phyloP scores from a whole-genome alignment of 441 rosid genomes.

The Pelargonium myrrhifolium region DNA sequence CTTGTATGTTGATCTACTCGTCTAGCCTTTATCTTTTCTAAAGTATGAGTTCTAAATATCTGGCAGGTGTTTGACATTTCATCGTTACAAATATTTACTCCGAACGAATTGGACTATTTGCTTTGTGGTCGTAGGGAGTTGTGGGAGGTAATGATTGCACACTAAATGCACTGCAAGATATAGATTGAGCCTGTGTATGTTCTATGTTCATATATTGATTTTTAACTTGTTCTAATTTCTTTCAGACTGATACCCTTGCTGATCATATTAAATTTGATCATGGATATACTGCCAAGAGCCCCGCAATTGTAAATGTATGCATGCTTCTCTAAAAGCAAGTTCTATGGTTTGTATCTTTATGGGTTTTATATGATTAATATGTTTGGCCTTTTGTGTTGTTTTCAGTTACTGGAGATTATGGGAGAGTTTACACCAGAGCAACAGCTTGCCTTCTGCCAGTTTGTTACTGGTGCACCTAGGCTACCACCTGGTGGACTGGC shows the following conservation, averaged over 20 bases:
- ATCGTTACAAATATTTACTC: constrained; percentile 87
- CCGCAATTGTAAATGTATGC: constrained; percentile 70
- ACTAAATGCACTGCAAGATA: neutral
- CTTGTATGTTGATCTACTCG: too few species aligned
- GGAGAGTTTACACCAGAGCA: constrained; percentile 95
- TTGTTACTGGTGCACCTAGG: constrained; percentile 99
- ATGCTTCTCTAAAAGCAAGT: constrained; percentile 11
- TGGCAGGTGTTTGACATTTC: constrained; percentile 87
- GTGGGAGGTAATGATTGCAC: constrained; percentile 18
- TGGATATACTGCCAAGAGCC: constrained; percentile 96
- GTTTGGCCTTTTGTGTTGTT: constrained; percentile 13
- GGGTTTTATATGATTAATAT: neutral
- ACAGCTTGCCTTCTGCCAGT: constrained; percentile 96
- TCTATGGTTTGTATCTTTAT: neutral
- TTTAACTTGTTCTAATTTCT: constrained; percentile 1
- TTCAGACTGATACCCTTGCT: constrained; percentile 74
- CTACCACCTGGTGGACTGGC: constrained; percentile 99
- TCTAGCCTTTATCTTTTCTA: too few species aligned
- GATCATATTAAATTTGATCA: constrained; percentile 99
- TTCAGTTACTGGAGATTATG: constrained; percentile 91
- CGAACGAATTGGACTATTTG: constrained; percentile 84
- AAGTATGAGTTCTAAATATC: neutral
- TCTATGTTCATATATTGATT: constrained; percentile 12
- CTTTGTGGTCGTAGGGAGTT: constrained; percentile 95
- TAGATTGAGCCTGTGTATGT: constrained; percentile 6